phyloP scores from a whole-genome alignment of 2,329 filamentous ascomycete genomes.

The Curvularia spicifera region DNA sequence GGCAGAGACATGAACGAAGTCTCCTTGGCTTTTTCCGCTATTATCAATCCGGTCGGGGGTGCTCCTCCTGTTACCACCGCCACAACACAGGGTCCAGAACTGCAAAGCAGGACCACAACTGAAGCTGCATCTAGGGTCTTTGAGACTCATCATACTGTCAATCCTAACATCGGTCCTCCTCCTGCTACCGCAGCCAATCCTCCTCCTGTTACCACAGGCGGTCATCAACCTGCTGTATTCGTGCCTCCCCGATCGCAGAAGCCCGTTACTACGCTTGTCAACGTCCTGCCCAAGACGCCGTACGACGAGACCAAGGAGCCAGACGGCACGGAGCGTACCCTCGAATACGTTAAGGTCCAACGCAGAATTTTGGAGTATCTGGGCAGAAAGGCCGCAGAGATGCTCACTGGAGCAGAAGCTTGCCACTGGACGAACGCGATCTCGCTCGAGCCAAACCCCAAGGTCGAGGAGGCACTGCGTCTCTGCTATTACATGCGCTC shows the following conservation, averaged over 20 bases:
- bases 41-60: too few relatives aligned
- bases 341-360: conserved; percentile 29
- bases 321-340: conserved; percentile 17
- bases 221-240: too few relatives aligned
- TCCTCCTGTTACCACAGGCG: too few relatives aligned
- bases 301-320: conserved; percentile 29
- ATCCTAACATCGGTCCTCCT: too few relatives aligned
- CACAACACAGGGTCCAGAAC: neutral
- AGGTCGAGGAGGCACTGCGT: conserved; percentile 28
- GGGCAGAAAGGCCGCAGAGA: conserved; percentile 17
- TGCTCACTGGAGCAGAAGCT: conserved; percentile 20
- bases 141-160: too few relatives aligned
- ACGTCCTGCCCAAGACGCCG: conserved; percentile 15
- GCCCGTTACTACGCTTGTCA: conserved; percentile 18
- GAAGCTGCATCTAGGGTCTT: neutral
- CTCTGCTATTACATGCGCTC: conserved; percentile 45
- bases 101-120: neutral
- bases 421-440: conserved; percentile 24
- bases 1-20: neutral
- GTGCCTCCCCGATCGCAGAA: neutral
- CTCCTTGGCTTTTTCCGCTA: too few relatives aligned
- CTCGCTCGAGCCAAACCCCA: conserved; percentile 9
- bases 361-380: conserved; percentile 23
- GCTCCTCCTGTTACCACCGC: neutral
- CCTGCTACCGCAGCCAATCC: too few relatives aligned